Percentiles rank a stretch among this genome's conserved stretches.
phyloP scores from a whole-genome alignment of 306 rosid species.

The Quercus robur region DNA sequence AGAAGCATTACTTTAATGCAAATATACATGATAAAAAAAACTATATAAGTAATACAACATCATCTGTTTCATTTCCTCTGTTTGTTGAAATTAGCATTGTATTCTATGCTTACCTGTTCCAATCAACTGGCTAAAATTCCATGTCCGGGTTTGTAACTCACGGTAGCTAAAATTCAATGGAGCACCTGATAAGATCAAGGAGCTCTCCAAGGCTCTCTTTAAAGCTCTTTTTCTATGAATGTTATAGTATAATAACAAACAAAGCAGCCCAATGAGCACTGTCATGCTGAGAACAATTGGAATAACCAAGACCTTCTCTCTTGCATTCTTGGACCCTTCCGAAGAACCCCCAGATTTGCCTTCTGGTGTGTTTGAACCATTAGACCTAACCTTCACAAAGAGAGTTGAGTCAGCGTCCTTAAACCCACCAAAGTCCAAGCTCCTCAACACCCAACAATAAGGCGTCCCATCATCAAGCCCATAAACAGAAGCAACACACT shows the following conservation, averaged over 20 bases:
- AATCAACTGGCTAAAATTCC: constrained; percentile 67
- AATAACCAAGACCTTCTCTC: constrained; percentile 60
- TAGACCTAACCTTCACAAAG: constrained; percentile 67
- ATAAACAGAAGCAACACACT: constrained; percentile 88
- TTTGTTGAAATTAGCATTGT: not conserved
- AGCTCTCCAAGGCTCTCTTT: constrained; percentile 69
- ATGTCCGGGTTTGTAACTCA: constrained; percentile 72
- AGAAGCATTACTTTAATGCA: constrained; percentile 13
- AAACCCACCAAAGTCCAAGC: constrained; percentile 87
- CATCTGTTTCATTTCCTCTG: not conserved
- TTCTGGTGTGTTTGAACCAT: constrained; percentile 41
- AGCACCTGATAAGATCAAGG: constrained; percentile 74
- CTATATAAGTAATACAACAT: not conserved
- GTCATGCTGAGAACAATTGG: constrained; percentile 71
- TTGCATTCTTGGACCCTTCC: constrained; percentile 36
- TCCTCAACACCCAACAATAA: constrained; percentile 78
- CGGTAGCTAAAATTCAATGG: constrained; percentile 72
- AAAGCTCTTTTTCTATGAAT: constrained; percentile 63
- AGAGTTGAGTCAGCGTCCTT: constrained; percentile 79
- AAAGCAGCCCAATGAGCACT: constrained; percentile 60
- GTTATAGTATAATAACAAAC: constrained; percentile 64
- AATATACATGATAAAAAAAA: not conserved
- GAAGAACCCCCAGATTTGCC: constrained; percentile 45
- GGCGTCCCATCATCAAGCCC: constrained; percentile 81
- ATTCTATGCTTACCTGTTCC: constrained; percentile 58